A percentile compares a stretch with the other conserved stretches of the same genome.
phyloP scores from a whole-genome alignment of 257 asterid genomes.

The Nicotiana paniculata region DNA sequence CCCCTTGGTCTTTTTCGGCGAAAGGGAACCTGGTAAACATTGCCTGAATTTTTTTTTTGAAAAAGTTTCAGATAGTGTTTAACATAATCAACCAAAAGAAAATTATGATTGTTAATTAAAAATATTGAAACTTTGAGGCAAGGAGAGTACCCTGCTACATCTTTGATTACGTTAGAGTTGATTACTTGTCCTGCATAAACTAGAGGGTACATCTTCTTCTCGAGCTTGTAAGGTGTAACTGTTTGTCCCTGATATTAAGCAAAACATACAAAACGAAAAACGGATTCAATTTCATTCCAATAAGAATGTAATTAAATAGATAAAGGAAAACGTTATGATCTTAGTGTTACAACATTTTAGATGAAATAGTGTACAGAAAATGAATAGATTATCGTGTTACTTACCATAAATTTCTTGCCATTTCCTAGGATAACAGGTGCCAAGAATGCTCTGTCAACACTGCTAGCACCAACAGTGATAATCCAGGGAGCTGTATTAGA shows the following conservation, averaged over 20 bases:
- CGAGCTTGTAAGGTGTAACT: slow-evolving; percentile 50
- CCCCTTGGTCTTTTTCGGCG: slow-evolving; percentile 60
- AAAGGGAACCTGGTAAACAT: slow-evolving; percentile 71
- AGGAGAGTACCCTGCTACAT: slow-evolving; percentile 39
- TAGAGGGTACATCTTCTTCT: slow-evolving; percentile 49
- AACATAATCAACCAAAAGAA: neutral
- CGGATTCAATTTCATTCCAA: neutral
- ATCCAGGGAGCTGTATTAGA: slow-evolving; percentile 89
- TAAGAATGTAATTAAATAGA: neutral
- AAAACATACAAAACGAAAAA: neutral
- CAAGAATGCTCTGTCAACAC: slow-evolving; percentile 54
- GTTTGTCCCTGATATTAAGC: slow-evolving; percentile 60
- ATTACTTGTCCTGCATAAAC: slow-evolving; percentile 62
- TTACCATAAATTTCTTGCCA: slow-evolving; percentile 48
- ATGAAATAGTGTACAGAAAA: neutral
- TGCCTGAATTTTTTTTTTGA: slow-evolving; percentile 38
- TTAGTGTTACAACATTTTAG: neutral
- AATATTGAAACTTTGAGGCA: neutral
- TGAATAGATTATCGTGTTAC: neutral
- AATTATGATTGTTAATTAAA: neutral
- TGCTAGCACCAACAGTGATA: slow-evolving; percentile 87
- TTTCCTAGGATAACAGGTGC: slow-evolving; percentile 60
- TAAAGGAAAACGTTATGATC: neutral
- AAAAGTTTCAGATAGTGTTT: neutral
- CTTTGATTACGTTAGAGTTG: slow-evolving; percentile 30